phyloP scores from a whole-genome alignment of 192 early-diverging fungal species.

The Geranomyces michiganensis region DNA sequence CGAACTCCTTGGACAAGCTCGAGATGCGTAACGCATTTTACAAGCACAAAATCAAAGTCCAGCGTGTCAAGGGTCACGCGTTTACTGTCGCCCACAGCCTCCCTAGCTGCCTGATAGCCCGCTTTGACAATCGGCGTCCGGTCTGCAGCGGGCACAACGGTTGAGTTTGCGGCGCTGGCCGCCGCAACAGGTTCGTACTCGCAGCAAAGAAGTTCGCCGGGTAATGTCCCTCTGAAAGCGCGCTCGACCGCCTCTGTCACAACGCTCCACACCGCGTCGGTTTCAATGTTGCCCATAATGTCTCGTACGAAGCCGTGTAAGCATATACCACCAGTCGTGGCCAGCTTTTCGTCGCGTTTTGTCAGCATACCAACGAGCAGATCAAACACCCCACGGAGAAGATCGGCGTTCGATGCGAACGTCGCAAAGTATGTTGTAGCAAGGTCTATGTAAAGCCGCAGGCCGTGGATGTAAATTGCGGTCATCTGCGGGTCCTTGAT shows the following conservation, averaged over 20 bases:
- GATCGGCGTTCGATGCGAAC: conserved; percentile 31
- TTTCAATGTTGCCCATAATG: conserved; percentile 43
- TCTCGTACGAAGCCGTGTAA: conserved; percentile 50
- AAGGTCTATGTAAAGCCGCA: conserved; percentile 51
- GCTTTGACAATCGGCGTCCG: conserved; percentile 23
- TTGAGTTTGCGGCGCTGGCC: not conserved
- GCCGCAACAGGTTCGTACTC: conserved; percentile 32
- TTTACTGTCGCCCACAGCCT: conserved; percentile 28
- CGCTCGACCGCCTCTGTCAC: conserved; percentile 44
- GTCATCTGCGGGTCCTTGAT: conserved; percentile 38
- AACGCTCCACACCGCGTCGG: conserved; percentile 33
- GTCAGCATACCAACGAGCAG: conserved; percentile 50
- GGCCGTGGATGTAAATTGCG: conserved; percentile 53
- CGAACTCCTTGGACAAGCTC: conserved; percentile 50
- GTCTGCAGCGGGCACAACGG: conserved; percentile 2
- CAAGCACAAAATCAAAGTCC: conserved; percentile 56
- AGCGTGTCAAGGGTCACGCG: conserved; percentile 49
- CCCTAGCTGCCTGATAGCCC: conserved; percentile 37
- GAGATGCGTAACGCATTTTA: conserved; percentile 60
- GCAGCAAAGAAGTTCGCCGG: conserved; percentile 52
- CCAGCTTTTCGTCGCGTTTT: conserved; percentile 52
- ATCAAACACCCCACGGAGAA: conserved; percentile 40
- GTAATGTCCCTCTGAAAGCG: conserved; percentile 49
- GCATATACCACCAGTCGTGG: conserved; percentile 58
- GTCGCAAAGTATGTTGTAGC: conserved; percentile 43